Base-by-base conservation (phyloP, 2,329 filamentous ascomycete genomes). In the Fusarium sublunatum region DNA sequence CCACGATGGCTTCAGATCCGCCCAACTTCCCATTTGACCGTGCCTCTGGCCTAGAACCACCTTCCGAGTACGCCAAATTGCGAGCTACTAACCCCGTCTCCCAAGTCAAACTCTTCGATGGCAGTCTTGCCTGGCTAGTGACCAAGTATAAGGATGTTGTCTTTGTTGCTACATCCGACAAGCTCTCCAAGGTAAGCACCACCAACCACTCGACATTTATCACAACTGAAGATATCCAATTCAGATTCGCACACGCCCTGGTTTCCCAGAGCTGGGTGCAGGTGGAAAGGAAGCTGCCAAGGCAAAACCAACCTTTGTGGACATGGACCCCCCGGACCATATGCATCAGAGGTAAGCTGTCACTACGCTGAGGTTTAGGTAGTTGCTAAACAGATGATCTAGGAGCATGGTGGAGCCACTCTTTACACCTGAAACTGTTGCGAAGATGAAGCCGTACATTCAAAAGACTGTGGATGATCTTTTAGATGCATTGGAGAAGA, bases 261-360 rank as follows among this genome's bases (percentile, higher is more conserved):
- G 81, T 0, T 83, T 83, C 48, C 81, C 81, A 0, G 81, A 83
- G 58, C 74, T 83, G 46, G 77, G 72, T 47, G 75, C 78, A 9
- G 78, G 81, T 11, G 81, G 80, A 7, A 82, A 80, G 58, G 72
- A 74, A 34, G 81, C 81, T 7, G 80, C 77, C n/a, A 80, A 81
- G 60, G 79, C 76, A 34, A 79, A 77, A 52, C 78, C 81, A 1
- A 83, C 80, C 0, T 83, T 83, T 63, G 81, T 83, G 6, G 80
- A 83, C 62, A 82, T 83, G 78, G 80, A 83, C 56, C 68, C 78
- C 5, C 81, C 81, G 0, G 75, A 76, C 3, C 81, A 83, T 53
- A 81, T 78, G 75, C 68, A 73, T 12, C 79, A 83, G 55, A 75
- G 79, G 77, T 76, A 66, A 50, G 48, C 39, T n/a, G 12, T 11